Evolutionary conservation across 768 basidiomycete genomes (phyloP), one percentile per base, ranked within the genome.

Genomic region (Lentinula lateritia): DNA sequence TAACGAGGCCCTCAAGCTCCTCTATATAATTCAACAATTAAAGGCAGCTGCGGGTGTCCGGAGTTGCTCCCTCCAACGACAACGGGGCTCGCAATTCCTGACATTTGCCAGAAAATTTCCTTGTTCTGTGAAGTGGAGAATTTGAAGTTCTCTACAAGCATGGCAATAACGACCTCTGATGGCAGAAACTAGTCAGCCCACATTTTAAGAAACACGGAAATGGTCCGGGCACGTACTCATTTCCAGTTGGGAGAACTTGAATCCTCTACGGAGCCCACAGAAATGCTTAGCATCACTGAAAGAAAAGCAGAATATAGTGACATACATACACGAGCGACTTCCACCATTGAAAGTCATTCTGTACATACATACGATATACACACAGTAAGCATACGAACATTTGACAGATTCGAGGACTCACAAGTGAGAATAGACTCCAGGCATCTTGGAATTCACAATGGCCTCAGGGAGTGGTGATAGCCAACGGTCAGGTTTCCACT

Each of bases 401-500:
- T 46, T 38, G 9, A 52, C 23, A 18, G 13, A n/a, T 8, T 28
- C 28, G 3, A 28, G 28, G 18, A 45, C 76, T 66, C 64, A 80
- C 79, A 79, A 53, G 61, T 78, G 71, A 1, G 79, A 75, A 63
- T 81, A 82, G 6, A 80, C 66, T 0, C 80, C 80, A 2, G 80
- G 79, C 10, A 79, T 69, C 28, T 70, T 74, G 4, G 78, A 77
- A 12, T 74, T 69, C 1, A 58, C 60, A 1, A 81, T 66, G n/a
- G 66, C 55, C 6, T 74, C 66, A 6, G 79, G 80, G 16, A 79
- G 68, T 0, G 73, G 72, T 2, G 69, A 64, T 1, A 81, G 69
- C 82, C 81, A 83, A 18, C 82, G 69, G 64, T 83, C 80, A 1
- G 81, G 82, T 63, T 80, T 81, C 80, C 80, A 83, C 59, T 81